Evolutionary conservation across 2,329 filamentous ascomycete species (phyloP), one percentile per base, ranked within the genome.

Genomic region (Sporothrix pseudoabietina): DNA sequence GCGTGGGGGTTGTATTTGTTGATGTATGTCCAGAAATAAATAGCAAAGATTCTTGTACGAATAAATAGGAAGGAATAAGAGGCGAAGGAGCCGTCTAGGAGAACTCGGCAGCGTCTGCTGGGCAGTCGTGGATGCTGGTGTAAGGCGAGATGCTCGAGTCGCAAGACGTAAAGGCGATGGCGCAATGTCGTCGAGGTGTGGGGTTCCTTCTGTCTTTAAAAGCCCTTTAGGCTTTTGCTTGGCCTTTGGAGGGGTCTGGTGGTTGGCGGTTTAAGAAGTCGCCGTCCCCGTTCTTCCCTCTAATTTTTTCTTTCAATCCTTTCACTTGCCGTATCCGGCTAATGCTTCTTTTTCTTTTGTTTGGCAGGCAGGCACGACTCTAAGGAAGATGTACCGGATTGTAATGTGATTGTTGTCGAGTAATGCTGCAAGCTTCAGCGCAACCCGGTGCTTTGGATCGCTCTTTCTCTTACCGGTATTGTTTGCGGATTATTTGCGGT

Each of bases 301-400:
- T 26, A 44, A 44, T 12, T 54, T 72, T 66, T 49, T 57, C 41
- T 57, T 32, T 63, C n/a, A 12, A n/a, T 52, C 30, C 30, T n/a
- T 59, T 44, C 55, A 69, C 66, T 69, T 69, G 30, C 66, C 66
- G 72, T 47, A 63, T 73, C 26, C 55, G 57, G 72, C 55, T 70
- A 70, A 47, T 52, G 30, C 47, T 7, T 54, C 30, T 54, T 26
- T 47, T 30, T 66, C 19, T 63, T 6, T n/a, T 63, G 14, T 44
- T 55, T 22, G 52, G 6, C n/a, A n/a, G 52, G 32, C 16, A 61
- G 57, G n/a, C 12, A 44, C 10, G 16, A 41, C n/a, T 61, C 19
- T 32, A 39, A 12, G 14, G 26, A 26, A 26, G 26, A 26, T 26
- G 26, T 19, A 49, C 14, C 10, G 16, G 16, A 32, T 61, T 35